Percentiles rank a stretch among this genome's conserved stretches.
Conservation (phyloP, 257 asterid genomes). For the Solanum gandarillasii region DNA sequence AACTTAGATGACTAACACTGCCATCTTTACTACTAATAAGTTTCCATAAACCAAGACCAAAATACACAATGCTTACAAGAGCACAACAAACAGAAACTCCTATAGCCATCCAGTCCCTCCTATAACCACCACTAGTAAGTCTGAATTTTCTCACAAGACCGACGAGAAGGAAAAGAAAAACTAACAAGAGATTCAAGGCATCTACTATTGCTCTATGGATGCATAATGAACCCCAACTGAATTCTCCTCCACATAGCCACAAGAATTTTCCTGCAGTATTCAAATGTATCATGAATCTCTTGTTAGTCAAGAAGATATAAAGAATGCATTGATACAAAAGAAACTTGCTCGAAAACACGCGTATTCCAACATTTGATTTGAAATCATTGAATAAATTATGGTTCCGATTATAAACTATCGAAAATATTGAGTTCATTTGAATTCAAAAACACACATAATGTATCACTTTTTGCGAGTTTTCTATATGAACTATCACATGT, state of each 20-base stretch:
- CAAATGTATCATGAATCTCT: not conserved
- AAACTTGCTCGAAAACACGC: not conserved
- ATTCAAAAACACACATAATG: no score
- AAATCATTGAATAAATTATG: not conserved
- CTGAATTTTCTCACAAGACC: constrained; percentile 12
- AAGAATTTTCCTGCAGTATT: constrained; percentile 27
- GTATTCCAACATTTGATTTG: not conserved
- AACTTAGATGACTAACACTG: constrained; percentile 10
- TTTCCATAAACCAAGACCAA: constrained; percentile 18
- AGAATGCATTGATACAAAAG: not conserved
- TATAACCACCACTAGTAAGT: not conserved
- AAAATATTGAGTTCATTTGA: not conserved
- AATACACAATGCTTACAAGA: constrained; percentile 27
- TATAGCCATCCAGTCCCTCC: constrained; percentile 18
- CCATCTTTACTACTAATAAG: not conserved
- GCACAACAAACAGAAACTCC: constrained; percentile 25
- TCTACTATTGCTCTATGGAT: constrained; percentile 24
- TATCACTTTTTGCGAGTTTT: no score
- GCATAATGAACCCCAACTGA: constrained; percentile 17
- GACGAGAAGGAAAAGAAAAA: constrained; percentile 21
- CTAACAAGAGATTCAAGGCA: constrained; percentile 23
- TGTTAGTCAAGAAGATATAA: not conserved
- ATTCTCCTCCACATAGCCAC: constrained; percentile 26
- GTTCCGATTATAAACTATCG: not conserved
- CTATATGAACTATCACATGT: no score